Percentiles rank a stretch among this genome's conserved stretches.
These are phyloP conservation scores for Piper betle DNA, from an alignment of 164 flowering plant species.

Conservation along the genomic window DNA sequence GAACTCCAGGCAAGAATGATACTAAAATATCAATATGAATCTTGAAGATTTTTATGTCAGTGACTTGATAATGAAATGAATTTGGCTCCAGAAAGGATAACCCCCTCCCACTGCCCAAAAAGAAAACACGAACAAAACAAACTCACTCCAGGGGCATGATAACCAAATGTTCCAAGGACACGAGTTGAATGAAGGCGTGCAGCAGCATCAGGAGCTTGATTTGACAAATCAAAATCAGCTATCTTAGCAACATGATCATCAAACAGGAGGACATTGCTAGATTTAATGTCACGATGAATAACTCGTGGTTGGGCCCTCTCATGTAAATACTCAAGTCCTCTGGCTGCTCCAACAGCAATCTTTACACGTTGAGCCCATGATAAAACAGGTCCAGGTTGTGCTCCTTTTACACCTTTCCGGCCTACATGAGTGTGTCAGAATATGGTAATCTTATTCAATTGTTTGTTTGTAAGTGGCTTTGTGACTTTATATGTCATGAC, in stretches of 20 bases:
- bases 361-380: slow-evolving; percentile 83
- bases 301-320: slow-evolving; percentile 65
- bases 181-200: slow-evolving; percentile 95
- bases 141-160: slow-evolving; percentile 96
- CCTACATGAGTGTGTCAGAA: slow-evolving; percentile 22
- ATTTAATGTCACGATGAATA: slow-evolving; percentile 78
- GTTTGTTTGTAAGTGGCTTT: neutral
- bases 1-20: neutral
- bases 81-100: neutral
- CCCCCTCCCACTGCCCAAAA: neutral
- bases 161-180: slow-evolving; percentile 87
- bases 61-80: neutral
- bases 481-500: neutral
- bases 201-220: slow-evolving; percentile 79
- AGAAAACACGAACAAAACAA: neutral
- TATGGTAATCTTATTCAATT: too few relatives aligned
- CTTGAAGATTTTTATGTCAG: neutral
- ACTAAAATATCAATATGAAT: too few relatives aligned
- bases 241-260: slow-evolving; percentile 74
- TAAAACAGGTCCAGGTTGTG: slow-evolving; percentile 72
- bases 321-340: slow-evolving; percentile 79
- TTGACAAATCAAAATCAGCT: slow-evolving; percentile 80
- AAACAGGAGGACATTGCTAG: slow-evolving; percentile 66
- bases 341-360: slow-evolving; percentile 86
- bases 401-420: slow-evolving; percentile 72